Base-by-base conservation (phyloP, 176 grass and related monocot genomes). In the Miscanthus lutarioriparius region DNA sequence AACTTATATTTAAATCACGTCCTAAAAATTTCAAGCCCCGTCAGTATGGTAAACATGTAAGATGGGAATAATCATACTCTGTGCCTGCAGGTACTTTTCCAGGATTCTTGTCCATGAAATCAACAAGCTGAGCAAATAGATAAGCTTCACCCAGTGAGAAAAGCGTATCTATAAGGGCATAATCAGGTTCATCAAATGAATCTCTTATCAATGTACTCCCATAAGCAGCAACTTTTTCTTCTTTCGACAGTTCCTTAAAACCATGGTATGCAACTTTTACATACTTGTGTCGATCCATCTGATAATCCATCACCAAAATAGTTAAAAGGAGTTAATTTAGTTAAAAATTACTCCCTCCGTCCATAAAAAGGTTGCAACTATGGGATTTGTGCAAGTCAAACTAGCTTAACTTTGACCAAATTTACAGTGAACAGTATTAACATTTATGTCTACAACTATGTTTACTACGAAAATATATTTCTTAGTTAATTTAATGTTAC, bases 211-310 rank as follows among this genome's bases (percentile, higher is more conserved):
- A 87, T 61, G 96, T 94, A 83, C 85, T 98, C 88, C 96, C 96
- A 41, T 98, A 98, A 76, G 89, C 91, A 80, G 87, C 83, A 87
- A 90, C 81, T 94, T 98, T 98, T 78, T 96, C 86, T 87, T 98
- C 93, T 79, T 98, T 98, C 7, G 91, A 83, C 83, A 98, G 85
- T 78, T 98, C 96, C 84, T 67, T 92, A 78, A 98, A 98, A 47
- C 96, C 96, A 83, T 98, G 96, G 74, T 98, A 98, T 80, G 96
- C 96, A 82, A 98, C 91, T 83, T 98, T 98, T 27, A 98, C 96
- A 90, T 98, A 98, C 83, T 98, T 98, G 93, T 98, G 96, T 59
- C 96, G 83, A 66, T 98, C 96, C 96, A 98, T 98, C 96, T 98
- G 88, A 80, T 76, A 94, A 82, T 72, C 15, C 26, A 84, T 15